A percentile compares a stretch with the other conserved stretches of the same genome.
Conservation (phyloP, 352 stramenopile species). For the Peronospora farinosa region DNA sequence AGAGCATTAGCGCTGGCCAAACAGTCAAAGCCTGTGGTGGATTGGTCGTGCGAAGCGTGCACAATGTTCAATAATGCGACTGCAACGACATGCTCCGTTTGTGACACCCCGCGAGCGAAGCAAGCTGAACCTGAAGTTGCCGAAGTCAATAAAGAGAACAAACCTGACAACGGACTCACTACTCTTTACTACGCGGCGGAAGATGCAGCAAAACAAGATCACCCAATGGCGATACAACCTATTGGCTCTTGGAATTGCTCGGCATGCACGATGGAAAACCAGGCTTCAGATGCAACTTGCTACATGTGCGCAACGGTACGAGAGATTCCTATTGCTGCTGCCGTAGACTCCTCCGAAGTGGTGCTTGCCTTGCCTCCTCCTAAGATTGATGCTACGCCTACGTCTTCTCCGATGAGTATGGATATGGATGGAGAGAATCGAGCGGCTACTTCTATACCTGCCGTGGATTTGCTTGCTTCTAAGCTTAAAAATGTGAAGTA, state of each 20-base stretch:
- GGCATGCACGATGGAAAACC: constrained; percentile 82
- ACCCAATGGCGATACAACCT: constrained; percentile 19
- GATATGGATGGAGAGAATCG: constrained; percentile 28
- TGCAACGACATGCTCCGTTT: constrained; percentile 68
- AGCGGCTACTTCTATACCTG: neutral
- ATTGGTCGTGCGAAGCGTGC: constrained; percentile 74
- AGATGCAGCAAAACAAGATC: constrained; percentile 31
- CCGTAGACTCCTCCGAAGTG: constrained; percentile 30
- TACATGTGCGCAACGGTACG: constrained; percentile 66
- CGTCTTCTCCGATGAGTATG: constrained; percentile 34
- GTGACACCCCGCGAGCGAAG: constrained; percentile 44
- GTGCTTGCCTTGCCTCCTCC: constrained; percentile 28
- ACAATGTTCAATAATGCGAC: constrained; percentile 64
- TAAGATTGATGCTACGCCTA: constrained; percentile 18
- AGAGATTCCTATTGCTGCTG: constrained; percentile 35
- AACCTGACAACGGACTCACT: constrained; percentile 44
- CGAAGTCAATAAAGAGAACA: constrained; percentile 16
- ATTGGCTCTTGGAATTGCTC: constrained; percentile 43
- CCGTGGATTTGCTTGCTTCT: constrained; percentile 8
- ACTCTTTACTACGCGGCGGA: constrained; percentile 67
- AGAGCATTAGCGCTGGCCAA: constrained; percentile 44
- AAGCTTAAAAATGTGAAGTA: constrained; percentile 40
- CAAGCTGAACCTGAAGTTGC: constrained; percentile 19
- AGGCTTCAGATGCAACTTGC: constrained; percentile 40
- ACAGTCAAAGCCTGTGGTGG: constrained; percentile 17